Evolutionary conservation across 2,329 filamentous ascomycete species (phyloP).

Genomic region (Piedraia hortae): DNA sequence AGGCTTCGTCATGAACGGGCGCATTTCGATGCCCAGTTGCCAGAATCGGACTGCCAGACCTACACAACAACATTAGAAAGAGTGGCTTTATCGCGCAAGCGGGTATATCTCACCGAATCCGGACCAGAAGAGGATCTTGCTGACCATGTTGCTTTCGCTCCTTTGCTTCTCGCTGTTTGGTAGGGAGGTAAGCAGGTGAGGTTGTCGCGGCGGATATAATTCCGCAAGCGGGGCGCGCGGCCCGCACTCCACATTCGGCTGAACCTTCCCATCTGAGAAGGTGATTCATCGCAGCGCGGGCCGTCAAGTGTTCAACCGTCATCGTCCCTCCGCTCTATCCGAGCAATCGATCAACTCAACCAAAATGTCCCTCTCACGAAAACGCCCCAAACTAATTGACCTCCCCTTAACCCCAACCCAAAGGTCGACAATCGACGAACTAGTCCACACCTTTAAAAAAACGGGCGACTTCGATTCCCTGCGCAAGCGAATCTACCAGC

Average conservation of each 20-base stretch:
- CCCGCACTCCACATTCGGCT: constrained; percentile 1
- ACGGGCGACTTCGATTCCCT: constrained; percentile 59
- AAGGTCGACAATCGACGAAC: constrained; percentile 41
- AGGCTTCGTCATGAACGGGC: constrained; percentile 63
- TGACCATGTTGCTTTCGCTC: constrained; percentile 16
- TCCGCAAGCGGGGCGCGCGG: not conserved
- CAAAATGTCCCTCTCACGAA: no score
- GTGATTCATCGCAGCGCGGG: no score
- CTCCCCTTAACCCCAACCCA: constrained; percentile 48
- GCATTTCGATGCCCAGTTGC: constrained; percentile 97
- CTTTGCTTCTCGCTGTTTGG: not conserved
- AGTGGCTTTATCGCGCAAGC: not conserved
- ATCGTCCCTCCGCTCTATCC: no score
- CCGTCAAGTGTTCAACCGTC: no score
- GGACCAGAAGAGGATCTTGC: constrained; percentile 51
- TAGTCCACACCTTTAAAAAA: constrained; percentile 64
- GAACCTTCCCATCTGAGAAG: no score
- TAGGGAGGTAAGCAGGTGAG: not conserved
- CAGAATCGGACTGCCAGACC: constrained; percentile 78
- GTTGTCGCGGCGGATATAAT: not conserved
- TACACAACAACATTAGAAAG: constrained; percentile 14
- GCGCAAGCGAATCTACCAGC: constrained; percentile 49
- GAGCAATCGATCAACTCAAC: no score
- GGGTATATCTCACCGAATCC: constrained; percentile 45
- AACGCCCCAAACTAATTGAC: constrained; percentile 46